phyloP scores from a whole-genome alignment of 2,329 filamentous ascomycete genomes.

The Venturia nashicola region DNA sequence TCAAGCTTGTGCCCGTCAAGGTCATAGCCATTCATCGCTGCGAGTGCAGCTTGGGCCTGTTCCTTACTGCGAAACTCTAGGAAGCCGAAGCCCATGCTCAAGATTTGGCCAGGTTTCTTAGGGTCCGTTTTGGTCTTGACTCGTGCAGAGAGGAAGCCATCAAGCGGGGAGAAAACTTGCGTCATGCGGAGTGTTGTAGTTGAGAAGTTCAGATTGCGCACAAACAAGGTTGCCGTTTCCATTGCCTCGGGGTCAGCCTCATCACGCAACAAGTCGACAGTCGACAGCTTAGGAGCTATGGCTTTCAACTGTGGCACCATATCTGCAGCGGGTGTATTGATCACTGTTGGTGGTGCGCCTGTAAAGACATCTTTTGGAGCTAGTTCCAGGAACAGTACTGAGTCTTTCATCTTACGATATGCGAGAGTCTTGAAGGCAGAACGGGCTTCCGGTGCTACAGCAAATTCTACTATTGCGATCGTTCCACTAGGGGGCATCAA shows the following conservation, averaged over 20 bases:
- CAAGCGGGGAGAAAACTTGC: constrained; percentile 66
- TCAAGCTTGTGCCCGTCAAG: constrained; percentile 80
- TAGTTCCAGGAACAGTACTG: constrained; percentile 85
- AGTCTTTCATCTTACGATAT: constrained; percentile 84
- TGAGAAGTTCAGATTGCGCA: constrained; percentile 86
- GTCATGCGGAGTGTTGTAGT: constrained; percentile 68
- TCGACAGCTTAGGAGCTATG: constrained; percentile 49
- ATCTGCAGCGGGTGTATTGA: constrained; percentile 17
- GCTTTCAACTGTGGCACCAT: constrained; percentile 12
- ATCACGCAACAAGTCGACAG: constrained; percentile 54
- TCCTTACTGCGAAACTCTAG: constrained; percentile 71
- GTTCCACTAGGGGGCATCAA: constrained; percentile 88
- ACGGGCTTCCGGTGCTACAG: constrained; percentile 65
- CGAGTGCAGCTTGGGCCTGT: constrained; percentile 66
- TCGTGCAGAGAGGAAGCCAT: constrained; percentile 77
- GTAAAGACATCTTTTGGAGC: constrained; percentile 73
- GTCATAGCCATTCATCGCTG: constrained; percentile 76
- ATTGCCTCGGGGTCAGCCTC: constrained; percentile 39
- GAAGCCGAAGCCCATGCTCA: constrained; percentile 98
- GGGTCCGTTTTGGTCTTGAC: constrained; percentile 90
- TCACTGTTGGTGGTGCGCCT: constrained; percentile 17
- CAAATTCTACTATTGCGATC: constrained; percentile 86
- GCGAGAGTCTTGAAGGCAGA: constrained; percentile 74
- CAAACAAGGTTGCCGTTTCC: constrained; percentile 73
- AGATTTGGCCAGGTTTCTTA: constrained; percentile 74